Conservation (phyloP, 225 moss, liverwort and hornwort species). For the Asterella californica region DNA sequence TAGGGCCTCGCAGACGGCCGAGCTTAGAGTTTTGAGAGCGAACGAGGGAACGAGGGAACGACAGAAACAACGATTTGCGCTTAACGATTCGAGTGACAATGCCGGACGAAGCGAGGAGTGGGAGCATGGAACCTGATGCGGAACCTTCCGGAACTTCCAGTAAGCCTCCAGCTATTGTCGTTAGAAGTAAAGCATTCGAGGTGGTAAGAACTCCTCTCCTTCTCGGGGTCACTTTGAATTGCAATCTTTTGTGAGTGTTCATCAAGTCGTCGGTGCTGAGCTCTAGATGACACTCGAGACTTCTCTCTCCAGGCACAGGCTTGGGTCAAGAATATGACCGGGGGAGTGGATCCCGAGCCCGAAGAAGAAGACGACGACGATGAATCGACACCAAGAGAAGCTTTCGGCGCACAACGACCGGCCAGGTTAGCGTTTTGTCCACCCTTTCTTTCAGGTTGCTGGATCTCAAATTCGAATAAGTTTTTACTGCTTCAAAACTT, state of each 20-base stretch:
- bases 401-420: slow-evolving; percentile 30
- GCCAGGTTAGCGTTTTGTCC: slow-evolving; percentile 25
- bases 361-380: slow-evolving; percentile 23
- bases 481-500: too few species aligned
- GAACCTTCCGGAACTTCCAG: not conserved
- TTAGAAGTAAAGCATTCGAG: slow-evolving; percentile 25
- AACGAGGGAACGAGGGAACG: too few species aligned
- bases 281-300: too few species aligned
- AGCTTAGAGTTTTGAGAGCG: not conserved
- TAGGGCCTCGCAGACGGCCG: not conserved
- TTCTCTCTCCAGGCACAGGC: slow-evolving; percentile 30
- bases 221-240: not conserved
- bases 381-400: not conserved
- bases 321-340: slow-evolving; percentile 45
- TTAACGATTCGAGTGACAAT: not conserved
- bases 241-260: too few species aligned
- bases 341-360: slow-evolving; percentile 27
- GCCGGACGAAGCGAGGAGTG: not conserved
- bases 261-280: too few species aligned
- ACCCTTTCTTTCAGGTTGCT: not conserved
- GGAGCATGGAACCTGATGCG: not conserved
- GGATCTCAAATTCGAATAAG: not conserved
- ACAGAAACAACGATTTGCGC: not conserved
- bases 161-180: slow-evolving; percentile 29
- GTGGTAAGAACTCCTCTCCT: slow-evolving; percentile 12